Evolutionary conservation across 2,329 filamentous ascomycete species (phyloP).

Genomic region (Epichloe coenophiala): DNA sequence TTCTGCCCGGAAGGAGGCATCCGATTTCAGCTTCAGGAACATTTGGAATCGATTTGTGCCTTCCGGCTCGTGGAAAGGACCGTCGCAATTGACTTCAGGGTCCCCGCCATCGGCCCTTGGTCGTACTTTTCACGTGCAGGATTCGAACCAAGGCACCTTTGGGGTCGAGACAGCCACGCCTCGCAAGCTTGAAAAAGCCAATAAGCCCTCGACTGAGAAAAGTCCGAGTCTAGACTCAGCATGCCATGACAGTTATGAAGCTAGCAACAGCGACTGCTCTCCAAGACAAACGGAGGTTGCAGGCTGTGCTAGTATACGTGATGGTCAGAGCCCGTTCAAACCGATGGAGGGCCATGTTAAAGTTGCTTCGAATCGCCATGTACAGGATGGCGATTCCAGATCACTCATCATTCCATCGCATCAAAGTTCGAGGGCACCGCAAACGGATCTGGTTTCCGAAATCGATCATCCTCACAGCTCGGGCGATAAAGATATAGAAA

Average conservation of each 20-base stretch:
- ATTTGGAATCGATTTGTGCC: slow-evolving; percentile 13
- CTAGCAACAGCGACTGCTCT: not conserved
- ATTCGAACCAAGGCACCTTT: not conserved
- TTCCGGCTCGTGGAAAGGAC: slow-evolving; percentile 12
- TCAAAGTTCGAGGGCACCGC: slow-evolving; percentile 11
- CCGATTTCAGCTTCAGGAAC: slow-evolving; percentile 10
- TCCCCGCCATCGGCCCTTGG: not conserved
- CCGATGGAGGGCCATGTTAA: not conserved
- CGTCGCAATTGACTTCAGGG: slow-evolving; percentile 6
- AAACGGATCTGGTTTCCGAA: not conserved
- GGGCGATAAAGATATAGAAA: not conserved
- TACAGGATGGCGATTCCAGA: not conserved
- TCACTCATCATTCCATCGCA: slow-evolving; percentile 1
- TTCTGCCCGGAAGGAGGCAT: not conserved
- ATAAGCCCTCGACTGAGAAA: not conserved
- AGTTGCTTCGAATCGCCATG: not conserved
- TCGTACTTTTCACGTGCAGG: not conserved
- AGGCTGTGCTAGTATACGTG: not conserved
- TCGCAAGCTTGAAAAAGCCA: not conserved
- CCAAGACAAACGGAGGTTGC: not conserved
- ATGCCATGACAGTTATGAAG: not conserved
- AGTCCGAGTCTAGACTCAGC: not conserved
- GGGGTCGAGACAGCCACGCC: not conserved
- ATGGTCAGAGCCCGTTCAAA: not conserved
- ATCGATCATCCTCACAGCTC: not conserved